Percentiles rank a stretch among this genome's conserved stretches.
Conservation (phyloP, 371 early-diverging fungal genomes). For the Smittium culicis region DNA sequence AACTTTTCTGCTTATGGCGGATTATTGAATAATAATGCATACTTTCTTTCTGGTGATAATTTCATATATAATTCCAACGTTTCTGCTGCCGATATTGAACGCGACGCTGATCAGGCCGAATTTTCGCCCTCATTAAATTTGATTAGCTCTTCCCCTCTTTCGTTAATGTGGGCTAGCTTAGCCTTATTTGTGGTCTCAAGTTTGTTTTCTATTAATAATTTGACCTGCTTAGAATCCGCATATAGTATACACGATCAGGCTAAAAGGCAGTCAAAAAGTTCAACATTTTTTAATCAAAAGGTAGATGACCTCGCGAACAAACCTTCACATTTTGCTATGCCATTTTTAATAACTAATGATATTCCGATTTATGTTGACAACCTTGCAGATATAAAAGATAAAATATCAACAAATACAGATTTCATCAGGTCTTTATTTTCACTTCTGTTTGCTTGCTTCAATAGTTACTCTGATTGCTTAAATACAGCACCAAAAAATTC, state of each 20-base stretch:
- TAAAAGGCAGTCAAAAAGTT: no score
- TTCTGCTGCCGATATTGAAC: neutral
- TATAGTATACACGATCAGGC: neutral
- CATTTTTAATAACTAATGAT: neutral
- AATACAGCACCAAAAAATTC: neutral
- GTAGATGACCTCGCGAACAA: neutral
- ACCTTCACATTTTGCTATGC: neutral
- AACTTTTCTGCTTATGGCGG: neutral
- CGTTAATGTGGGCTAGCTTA: slow-evolving; percentile 2
- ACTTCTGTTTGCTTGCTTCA: neutral
- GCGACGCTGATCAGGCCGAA: neutral
- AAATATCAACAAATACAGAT: neutral
- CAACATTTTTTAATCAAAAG: no score
- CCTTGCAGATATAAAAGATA: no score
- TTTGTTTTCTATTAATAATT: neutral
- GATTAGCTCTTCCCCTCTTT: neutral
- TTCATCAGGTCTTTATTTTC: neutral
- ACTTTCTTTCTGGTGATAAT: neutral
- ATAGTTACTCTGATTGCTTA: neutral
- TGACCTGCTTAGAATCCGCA: neutral
- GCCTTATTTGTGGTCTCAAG: neutral
- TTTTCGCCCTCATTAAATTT: neutral
- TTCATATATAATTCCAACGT: neutral
- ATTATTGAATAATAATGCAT: neutral
- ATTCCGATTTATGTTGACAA: neutral